A percentile compares a stretch with the other conserved stretches of the same genome.
Evolutionary conservation across 1,284 basidiomycete genomes (phyloP).

Genomic region (Thelephora terrestris): DNA sequence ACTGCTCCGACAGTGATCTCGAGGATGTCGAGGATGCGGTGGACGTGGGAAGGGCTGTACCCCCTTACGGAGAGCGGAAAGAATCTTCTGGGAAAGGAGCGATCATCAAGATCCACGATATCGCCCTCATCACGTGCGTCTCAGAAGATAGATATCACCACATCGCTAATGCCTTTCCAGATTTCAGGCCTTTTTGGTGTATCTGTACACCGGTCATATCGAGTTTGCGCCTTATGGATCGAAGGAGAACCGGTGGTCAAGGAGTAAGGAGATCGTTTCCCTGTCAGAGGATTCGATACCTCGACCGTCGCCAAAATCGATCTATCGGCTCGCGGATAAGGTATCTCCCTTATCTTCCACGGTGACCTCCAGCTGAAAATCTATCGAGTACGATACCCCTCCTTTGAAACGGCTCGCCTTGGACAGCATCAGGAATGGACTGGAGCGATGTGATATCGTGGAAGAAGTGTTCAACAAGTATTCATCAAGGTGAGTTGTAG

Average conservation of each 20-base stretch:
- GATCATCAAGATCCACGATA: background rate
- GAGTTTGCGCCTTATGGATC: conserved; percentile 7
- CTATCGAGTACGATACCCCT: conserved; percentile 10
- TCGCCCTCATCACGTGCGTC: background rate
- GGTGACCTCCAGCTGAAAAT: too few relatives aligned
- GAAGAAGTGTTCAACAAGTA: conserved; percentile 12
- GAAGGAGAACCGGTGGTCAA: background rate
- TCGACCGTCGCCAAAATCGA: background rate
- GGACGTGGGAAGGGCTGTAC: too few relatives aligned
- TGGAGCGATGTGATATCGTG: conserved; percentile 10
- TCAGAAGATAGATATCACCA: too few relatives aligned
- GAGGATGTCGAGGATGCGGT: too few relatives aligned
- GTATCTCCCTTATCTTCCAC: too few relatives aligned
- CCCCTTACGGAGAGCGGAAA: background rate
- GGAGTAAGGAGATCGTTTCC: background rate
- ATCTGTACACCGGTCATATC: conserved; percentile 12
- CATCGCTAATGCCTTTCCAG: background rate
- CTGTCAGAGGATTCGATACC: background rate
- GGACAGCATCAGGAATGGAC: conserved; percentile 8
- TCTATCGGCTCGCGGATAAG: too few relatives aligned
- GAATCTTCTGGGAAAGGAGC: background rate
- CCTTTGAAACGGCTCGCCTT: conserved; percentile 8
- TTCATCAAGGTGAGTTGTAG: background rate
- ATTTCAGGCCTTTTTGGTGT: conserved; percentile 9
- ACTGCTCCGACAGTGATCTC: background rate